Conservation (phyloP, 768 basidiomycete species). For the Boletus reticuloceps region DNA sequence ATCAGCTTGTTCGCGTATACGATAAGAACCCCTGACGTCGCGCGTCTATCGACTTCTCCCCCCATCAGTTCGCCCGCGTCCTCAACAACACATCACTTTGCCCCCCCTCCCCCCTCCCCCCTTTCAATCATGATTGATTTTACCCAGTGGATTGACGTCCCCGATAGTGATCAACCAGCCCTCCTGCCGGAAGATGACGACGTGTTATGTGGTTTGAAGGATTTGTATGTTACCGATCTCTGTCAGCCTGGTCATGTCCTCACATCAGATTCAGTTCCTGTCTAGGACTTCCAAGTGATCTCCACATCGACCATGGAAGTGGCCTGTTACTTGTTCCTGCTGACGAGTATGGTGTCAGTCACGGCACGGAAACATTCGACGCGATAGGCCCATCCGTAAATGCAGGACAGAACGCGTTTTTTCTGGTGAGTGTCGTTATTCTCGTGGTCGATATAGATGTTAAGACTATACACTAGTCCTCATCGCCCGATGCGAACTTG, state of each 20-base stretch:
- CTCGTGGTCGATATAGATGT: not conserved
- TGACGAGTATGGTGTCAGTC: not conserved
- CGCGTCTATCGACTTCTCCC: constrained; percentile 11
- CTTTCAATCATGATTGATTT: constrained; percentile 14
- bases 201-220: constrained; percentile 5
- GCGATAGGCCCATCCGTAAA: not conserved
- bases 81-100: not conserved
- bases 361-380: not conserved
- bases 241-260: constrained; percentile 1
- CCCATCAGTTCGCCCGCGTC: constrained; percentile 3
- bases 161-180: constrained; percentile 2
- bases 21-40: constrained; percentile 29
- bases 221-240: constrained; percentile 18
- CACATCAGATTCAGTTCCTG: constrained; percentile 4
- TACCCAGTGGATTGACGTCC: constrained; percentile 13
- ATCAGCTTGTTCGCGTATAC: constrained; percentile 14
- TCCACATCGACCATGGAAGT: not conserved
- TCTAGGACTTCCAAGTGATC: not conserved
- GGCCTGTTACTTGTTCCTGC: constrained; percentile 14
- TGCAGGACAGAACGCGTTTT: not conserved
- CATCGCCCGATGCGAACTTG: not conserved
- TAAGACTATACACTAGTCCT: constrained; percentile 4
- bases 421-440: constrained; percentile 10
- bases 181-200: constrained; percentile 27
- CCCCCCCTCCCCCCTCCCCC: no score